Evolutionary conservation across 1,284 basidiomycete genomes (phyloP), one percentile per base, ranked within the genome.

Genomic region (Cryptococcus depauperatus): DNA sequence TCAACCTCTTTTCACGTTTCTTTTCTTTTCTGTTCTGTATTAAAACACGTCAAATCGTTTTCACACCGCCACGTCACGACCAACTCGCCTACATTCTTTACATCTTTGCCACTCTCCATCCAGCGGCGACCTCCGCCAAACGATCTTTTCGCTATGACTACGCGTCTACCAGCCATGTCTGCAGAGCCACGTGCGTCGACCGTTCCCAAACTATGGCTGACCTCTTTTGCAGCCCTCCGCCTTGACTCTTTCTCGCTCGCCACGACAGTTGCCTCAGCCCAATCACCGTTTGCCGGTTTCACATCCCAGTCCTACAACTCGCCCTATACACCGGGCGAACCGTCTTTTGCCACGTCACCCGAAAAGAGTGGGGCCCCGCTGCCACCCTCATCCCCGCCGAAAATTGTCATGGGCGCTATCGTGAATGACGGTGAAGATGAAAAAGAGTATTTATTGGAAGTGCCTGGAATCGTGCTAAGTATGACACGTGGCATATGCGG

Each of bases 381-480:
- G 10, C 14, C 14, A 19, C 16, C 8, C 9, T 19, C 16, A 22
- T 19, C 35, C 13, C 35, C 32, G n/a, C 32, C 35, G 28, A 43
- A 40, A 19, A 53, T 53, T 27, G 33, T 50, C 27, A 53, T 53
- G 51, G 51, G 51, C 25, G 51, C 48, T 13, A 40, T 49, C 37
- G 51, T 53, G 5, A 37, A 22, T 14, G 18, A 42, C 11, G 38
- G 43, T 21, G 25, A 39, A 22, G 43, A 48, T 27, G 28, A 38
- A 34, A 37, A 37, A 33, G 41, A 46, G 27, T 30, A 25, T 19
- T 46, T 41, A 18, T 35, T 58, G 19, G 53, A 53, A 33, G 49
- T 58, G 3, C 56, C 56, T 3, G 47, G 54, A 18, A 58, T 58
- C 26, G 46, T 58, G 29, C 34, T 58, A 16, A 58, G 56, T 58